Base-by-base conservation (phyloP, 768 basidiomycete species). In the Kwoniella pini region DNA sequence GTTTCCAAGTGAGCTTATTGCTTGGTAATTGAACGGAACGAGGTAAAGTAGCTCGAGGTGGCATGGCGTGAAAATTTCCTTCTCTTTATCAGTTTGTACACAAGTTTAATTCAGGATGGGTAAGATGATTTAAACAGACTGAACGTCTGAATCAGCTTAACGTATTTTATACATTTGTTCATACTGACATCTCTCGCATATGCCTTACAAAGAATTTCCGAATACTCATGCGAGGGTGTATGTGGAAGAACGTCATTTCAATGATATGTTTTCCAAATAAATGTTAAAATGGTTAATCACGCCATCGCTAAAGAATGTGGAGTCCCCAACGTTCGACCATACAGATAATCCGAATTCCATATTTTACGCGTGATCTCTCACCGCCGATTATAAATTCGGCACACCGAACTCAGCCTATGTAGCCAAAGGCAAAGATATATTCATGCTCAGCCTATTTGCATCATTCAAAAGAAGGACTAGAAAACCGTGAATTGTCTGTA, bases 1-100 rank as follows among this genome's bases (percentile, higher is more conserved):
- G 61, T 46, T 46, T 50, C 57, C 60, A 67, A 19, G 22, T 58
- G 13, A 54, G 48, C 42, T 46, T 49, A n/a, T 22, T 30, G 6
- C 56, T 33, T 15, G 60, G 57, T 4, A 67, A 52, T 28, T 62
- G 61, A 39, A 62, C 39, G 7, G 48, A 50, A 9, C 64, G 64
- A 7, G 64, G 64, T 9, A 63, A 33, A 2, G 52, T 53, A 2
- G 65, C 45, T 58, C 57, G 22, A 5, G 65, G 64, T 19, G 60
- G 60, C 60, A 62, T 66, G 1, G 27, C 53, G 15, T 4, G 15
- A 31, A 44, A n/a, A n/a, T n/a, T n/a, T n/a, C n/a, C n/a, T n/a
- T n/a, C n/a, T n/a, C n/a, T 40, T 39, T 21, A 42, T 42, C 2
- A 21, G 33, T 27, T 24, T 9, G 26, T 28, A 26, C 12, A 24